Conservation (phyloP, 495 filamentous ascomycete genomes). For the Tuber indicum region DNA sequence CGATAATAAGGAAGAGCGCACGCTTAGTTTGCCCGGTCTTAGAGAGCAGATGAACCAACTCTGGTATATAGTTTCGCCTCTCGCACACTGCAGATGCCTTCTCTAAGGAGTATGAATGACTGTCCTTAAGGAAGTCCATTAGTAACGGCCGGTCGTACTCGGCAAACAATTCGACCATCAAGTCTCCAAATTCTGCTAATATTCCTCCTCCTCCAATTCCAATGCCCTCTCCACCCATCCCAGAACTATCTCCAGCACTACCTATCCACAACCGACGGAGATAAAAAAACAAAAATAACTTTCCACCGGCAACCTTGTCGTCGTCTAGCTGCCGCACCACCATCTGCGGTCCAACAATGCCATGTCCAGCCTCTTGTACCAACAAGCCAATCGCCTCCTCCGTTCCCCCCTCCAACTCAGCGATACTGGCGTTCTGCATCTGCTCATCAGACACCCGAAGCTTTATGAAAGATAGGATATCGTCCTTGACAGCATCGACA, state of each 20-base stretch:
- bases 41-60: slow-evolving; percentile 86
- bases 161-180: slow-evolving; percentile 77
- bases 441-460: slow-evolving; percentile 74
- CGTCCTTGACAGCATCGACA: slow-evolving; percentile 75
- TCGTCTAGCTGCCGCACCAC: slow-evolving; percentile 67
- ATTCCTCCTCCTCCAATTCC: slow-evolving; percentile 45
- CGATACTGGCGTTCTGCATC: slow-evolving; percentile 56
- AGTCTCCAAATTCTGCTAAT: slow-evolving; percentile 77
- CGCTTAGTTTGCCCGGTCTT: slow-evolving; percentile 90
- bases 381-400: slow-evolving; percentile 77
- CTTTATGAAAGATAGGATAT: slow-evolving; percentile 81
- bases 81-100: slow-evolving; percentile 76
- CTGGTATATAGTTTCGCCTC: slow-evolving; percentile 66
- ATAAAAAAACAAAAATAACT: slow-evolving; percentile 87
- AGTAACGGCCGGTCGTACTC: slow-evolving; percentile 70
- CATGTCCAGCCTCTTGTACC: slow-evolving; percentile 82
- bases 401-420: slow-evolving; percentile 68
- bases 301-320: slow-evolving; percentile 43
- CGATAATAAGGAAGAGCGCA: slow-evolving; percentile 84
- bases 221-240: slow-evolving; percentile 50
- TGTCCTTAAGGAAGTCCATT: slow-evolving; percentile 78
- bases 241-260: slow-evolving; percentile 48
- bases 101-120: slow-evolving; percentile 75
- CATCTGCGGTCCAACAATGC: slow-evolving; percentile 67
- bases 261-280: slow-evolving; percentile 72